Conservation (phyloP, 1,284 basidiomycete species). For the Bjerkandera adusta region DNA sequence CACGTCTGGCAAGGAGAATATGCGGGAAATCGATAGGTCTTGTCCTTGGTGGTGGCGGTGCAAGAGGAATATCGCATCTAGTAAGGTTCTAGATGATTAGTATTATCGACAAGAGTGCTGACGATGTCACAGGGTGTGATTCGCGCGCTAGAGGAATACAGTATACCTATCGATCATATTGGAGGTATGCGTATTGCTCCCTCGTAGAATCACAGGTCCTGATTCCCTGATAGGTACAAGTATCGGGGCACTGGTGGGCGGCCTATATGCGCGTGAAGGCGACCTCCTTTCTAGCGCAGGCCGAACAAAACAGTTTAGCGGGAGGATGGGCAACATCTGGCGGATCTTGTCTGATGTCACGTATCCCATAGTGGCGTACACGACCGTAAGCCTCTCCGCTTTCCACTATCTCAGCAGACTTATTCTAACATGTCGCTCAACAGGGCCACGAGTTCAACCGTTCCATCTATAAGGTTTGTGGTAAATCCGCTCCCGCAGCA, state of each 20-base stretch:
- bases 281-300: slow-evolving; percentile 87
- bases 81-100: slow-evolving; percentile 41
- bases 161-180: slow-evolving; percentile 92
- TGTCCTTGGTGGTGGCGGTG: slow-evolving; percentile 95
- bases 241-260: slow-evolving; percentile 94
- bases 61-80: slow-evolving; percentile 91
- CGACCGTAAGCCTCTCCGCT: slow-evolving; percentile 64
- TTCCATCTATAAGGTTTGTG: slow-evolving; percentile 71
- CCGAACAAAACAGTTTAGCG: slow-evolving; percentile 89
- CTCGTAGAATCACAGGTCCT: slow-evolving; percentile 6
- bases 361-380: slow-evolving; percentile 97
- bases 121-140: slow-evolving; percentile 68
- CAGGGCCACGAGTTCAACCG: slow-evolving; percentile 92
- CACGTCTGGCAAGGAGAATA: slow-evolving; percentile 86
- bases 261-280: slow-evolving; percentile 92
- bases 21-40: slow-evolving; percentile 94
- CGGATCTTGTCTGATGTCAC: slow-evolving; percentile 93
- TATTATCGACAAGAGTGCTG: slow-evolving; percentile 8
- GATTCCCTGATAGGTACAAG: slow-evolving; percentile 59
- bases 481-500: background rate
- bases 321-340: slow-evolving; percentile 94
- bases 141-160: slow-evolving; percentile 87
- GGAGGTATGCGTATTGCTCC: slow-evolving; percentile 48
- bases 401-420: slow-evolving; percentile 18
- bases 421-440: slow-evolving; percentile 10